Evolutionary conservation across 2,329 filamentous ascomycete species (phyloP), one percentile per base, ranked within the genome.

Genomic region (Ceratocystis ficicola): DNA sequence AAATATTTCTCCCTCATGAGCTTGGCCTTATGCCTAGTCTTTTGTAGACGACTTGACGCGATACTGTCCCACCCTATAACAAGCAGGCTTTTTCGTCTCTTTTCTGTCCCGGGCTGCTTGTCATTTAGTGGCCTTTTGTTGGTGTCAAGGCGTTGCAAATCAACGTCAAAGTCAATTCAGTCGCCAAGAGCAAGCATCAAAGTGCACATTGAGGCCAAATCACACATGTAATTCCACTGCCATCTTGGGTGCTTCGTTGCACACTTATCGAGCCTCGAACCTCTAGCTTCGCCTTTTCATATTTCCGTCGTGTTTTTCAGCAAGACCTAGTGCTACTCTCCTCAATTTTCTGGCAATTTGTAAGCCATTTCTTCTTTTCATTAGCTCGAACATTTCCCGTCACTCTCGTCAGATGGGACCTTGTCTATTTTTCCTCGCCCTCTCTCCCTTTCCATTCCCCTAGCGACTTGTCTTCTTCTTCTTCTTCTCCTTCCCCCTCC

Each of bases 361-460:
- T 57, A 22, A n/a, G 17, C 17, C 22, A 17, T 12, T 57, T 30
- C 8, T 57, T 57, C 22, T 30, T 28, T 28, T 22, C 15, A 15
- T 8, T 57, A 12, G 22, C 20, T 8, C 10, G 52, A 25, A 57
- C 17, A 10, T 12, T 57, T 57, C 28, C 22, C 52, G 52, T 25
- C 52, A 57, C 52, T 57, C 46, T 50, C 1, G 46, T 50, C 22
- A 57, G 25, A 57, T 32, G 20, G 46, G 46, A 50, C 4, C 46
- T 22, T 50, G n/a, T 12, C n/a, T 20, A n/a, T 36, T 50, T 20
- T 62, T 63, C 17, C n/a, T 52, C 22, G 22, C 68, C 44, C 48
- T 60, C 50, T 62, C 46, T 65, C 52, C 30, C 44, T 48, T n/a
- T 20, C 6, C n/a, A 5, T 46, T 46, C 44, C n/a, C n/a, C 44